phyloP scores from a whole-genome alignment of 345 rosid species.

The Citrus trifoliata region DNA sequence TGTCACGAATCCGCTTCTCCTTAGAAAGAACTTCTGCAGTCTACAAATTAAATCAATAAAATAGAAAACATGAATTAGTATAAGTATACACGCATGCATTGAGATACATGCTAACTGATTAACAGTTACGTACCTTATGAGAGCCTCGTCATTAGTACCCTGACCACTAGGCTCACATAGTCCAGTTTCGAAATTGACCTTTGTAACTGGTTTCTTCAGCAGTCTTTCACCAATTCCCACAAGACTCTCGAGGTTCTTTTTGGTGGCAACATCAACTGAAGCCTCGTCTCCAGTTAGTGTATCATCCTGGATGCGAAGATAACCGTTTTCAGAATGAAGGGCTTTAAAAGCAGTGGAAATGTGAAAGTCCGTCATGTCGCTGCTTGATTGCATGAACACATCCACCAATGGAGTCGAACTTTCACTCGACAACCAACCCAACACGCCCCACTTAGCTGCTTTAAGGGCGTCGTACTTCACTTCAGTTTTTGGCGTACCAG shows the following conservation, averaged over 20 bases:
- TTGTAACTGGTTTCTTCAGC: constrained; percentile 46
- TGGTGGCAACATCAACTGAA: constrained; percentile 53
- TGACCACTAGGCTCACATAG: constrained; percentile 10
- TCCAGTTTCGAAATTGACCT: constrained; percentile 51
- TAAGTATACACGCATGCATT: no score
- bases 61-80: neutral
- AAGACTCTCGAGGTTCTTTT: constrained; percentile 41
- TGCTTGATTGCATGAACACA: constrained; percentile 34
- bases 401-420: constrained; percentile 33
- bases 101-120: no score
- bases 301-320: constrained; percentile 60
- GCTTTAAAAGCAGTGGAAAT: constrained; percentile 34
- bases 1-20: constrained; percentile 37
- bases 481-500: constrained; percentile 23
- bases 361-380: constrained; percentile 40
- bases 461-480: constrained; percentile 28
- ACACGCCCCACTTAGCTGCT: constrained; percentile 38
- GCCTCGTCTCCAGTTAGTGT: constrained; percentile 34
- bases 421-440: constrained; percentile 37
- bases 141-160: constrained; percentile 42
- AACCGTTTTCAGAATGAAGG: constrained; percentile 33
- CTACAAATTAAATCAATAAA: constrained; percentile 16
- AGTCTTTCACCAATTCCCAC: constrained; percentile 46
- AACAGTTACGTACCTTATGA: constrained; percentile 27
- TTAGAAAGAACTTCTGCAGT: constrained; percentile 38